These are phyloP conservation scores for Lachnellula suecica DNA, from an alignment of 2,329 filamentous ascomycete genomes.

Conservation along the genomic window DNA sequence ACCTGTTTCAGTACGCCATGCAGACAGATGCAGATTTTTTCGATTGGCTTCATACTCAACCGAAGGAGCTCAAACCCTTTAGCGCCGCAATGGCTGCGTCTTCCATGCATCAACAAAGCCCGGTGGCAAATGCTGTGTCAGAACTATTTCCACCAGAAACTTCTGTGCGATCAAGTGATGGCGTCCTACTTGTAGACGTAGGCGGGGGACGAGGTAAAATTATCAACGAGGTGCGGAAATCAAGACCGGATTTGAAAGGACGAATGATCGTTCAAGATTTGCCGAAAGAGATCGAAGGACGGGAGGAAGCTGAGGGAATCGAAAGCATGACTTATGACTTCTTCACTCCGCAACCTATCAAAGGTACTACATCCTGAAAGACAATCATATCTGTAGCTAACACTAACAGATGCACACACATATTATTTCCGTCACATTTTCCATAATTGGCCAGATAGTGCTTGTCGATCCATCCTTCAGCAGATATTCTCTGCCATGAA, in stretches of 20 bases:
- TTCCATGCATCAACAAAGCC: neutral
- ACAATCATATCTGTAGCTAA: too few species aligned
- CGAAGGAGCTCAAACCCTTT: neutral
- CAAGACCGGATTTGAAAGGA: constrained; percentile 22
- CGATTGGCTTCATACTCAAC: neutral
- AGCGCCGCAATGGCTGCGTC: neutral
- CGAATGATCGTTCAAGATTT: constrained; percentile 41
- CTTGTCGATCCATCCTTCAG: neutral
- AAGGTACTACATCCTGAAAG: constrained; percentile 10
- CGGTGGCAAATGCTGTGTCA: neutral
- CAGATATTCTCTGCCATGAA: neutral
- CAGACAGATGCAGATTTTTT: neutral
- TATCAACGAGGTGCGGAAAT: constrained; percentile 15
- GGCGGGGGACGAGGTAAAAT: neutral
- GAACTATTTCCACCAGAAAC: neutral
- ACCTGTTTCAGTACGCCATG: neutral
- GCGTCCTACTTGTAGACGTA: neutral
- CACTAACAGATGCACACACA: neutral
- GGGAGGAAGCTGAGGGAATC: constrained; percentile 23
- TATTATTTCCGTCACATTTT: constrained; percentile 4
- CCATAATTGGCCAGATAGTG: neutral
- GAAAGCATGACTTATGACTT: constrained; percentile 30
- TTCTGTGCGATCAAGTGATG: neutral
- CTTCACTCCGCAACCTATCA: constrained; percentile 30
- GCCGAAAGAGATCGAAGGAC: constrained; percentile 26